These are phyloP conservation scores for Neofusicoccum kwambonambiense DNA, from an alignment of 2,329 filamentous ascomycete genomes.

Conservation along the genomic window DNA sequence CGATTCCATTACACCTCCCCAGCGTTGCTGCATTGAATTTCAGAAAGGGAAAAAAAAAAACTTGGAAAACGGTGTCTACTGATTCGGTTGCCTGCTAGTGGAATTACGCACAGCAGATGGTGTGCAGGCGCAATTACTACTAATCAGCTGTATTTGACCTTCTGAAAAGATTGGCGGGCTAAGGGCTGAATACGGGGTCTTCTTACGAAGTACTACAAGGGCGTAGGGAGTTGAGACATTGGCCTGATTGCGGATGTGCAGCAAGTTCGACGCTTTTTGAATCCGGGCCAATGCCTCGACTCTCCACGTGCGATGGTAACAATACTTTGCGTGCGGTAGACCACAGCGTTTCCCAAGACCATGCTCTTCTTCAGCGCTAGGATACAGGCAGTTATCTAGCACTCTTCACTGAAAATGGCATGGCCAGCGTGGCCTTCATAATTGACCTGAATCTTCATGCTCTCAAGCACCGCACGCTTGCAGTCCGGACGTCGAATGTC, in stretches of 20 bases:
- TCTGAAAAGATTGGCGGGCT: background rate
- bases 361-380: too few species aligned
- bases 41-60: too few species aligned
- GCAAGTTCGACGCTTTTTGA: too few species aligned
- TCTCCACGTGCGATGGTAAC: too few species aligned
- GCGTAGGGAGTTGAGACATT: too few species aligned
- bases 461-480: constrained; percentile 67
- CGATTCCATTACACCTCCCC: background rate
- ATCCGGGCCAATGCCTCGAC: too few species aligned
- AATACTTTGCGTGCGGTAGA: too few species aligned
- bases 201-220: too few species aligned
- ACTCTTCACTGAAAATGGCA: constrained; percentile 34
- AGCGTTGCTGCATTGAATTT: background rate
- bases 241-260: too few species aligned
- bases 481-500: constrained; percentile 59
- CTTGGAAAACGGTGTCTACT: background rate
- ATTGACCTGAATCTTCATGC: constrained; percentile 67
- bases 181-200: too few species aligned
- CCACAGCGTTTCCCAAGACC: too few species aligned
- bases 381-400: constrained; percentile 2
- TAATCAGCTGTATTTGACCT: background rate
- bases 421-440: constrained; percentile 48
- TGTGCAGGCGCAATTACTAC: background rate
- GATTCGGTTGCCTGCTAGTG: background rate
- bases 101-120: background rate